A percentile compares a stretch with the other conserved stretches of the same genome.
Evolutionary conservation across 1,139 yeast genomes (phyloP).

Genomic region (Pneumocystis murina): DNA sequence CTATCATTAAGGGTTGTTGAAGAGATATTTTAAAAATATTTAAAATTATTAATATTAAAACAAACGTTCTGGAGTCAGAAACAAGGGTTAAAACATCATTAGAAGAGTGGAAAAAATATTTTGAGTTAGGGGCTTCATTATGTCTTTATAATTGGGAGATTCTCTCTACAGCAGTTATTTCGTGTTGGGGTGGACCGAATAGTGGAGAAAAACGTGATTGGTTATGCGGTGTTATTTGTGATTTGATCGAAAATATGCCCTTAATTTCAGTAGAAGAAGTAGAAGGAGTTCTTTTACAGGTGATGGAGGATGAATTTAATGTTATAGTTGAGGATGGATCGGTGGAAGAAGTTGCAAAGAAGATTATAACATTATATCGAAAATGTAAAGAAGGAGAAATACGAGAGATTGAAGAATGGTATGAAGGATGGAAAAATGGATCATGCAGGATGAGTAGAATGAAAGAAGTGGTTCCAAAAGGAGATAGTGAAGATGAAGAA

Average conservation of each 20-base stretch:
- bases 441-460: neutral
- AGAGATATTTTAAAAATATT: too few relatives aligned
- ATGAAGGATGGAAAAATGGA: constrained; percentile 29
- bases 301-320: constrained; percentile 92
- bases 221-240: constrained; percentile 73
- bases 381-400: constrained; percentile 44
- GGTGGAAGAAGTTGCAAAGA: constrained; percentile 54
- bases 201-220: constrained; percentile 88
- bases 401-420: constrained; percentile 42
- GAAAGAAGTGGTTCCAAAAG: neutral
- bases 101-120: too few relatives aligned
- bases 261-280: constrained; percentile 58
- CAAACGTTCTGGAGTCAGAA: too few relatives aligned
- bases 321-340: constrained; percentile 79
- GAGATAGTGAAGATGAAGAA: constrained; percentile 6
- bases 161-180: constrained; percentile 80
- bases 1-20: too few relatives aligned
- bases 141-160: constrained; percentile 50
- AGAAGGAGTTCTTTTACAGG: constrained; percentile 72
- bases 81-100: too few relatives aligned
- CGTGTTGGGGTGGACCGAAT: constrained; percentile 90
- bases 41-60: too few relatives aligned
- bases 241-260: constrained; percentile 32
- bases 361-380: constrained; percentile 49
- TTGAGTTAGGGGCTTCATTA: too few relatives aligned